These are phyloP conservation scores for Phlebopus sp. DNA, from an alignment of 1,284 basidiomycete species.

Conservation along the genomic window DNA sequence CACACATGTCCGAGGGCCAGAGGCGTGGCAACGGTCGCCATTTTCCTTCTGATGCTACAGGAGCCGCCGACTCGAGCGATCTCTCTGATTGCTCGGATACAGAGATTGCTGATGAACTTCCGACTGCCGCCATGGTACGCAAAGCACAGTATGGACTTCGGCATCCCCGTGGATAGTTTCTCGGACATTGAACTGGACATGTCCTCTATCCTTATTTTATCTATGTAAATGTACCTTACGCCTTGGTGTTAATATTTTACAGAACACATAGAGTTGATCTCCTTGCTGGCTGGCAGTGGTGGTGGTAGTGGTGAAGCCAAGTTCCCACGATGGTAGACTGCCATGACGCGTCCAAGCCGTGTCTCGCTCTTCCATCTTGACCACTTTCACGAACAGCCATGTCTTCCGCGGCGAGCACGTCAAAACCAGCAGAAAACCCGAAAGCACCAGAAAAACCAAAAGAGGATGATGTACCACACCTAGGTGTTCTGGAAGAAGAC, in stretches of 20 bases:
- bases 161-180: conserved; percentile 11
- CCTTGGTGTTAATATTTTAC: conserved; percentile 2
- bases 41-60: conserved; percentile 24
- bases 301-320: background rate
- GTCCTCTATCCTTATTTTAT: conserved; percentile 33
- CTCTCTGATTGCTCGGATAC: conserved; percentile 25
- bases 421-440: conserved; percentile 35
- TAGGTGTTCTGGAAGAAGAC: conserved; percentile 79
- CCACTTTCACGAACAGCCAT: conserved; percentile 9
- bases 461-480: conserved; percentile 44
- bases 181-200: conserved; percentile 11
- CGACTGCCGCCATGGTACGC: conserved; percentile 13
- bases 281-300: no score
- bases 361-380: background rate
- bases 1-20: conserved; percentile 13
- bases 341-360: conserved; percentile 17
- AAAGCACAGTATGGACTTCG: conserved; percentile 16
- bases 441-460: conserved; percentile 37
- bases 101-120: conserved; percentile 27
- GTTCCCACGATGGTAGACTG: conserved; percentile 21
- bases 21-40: conserved; percentile 19
- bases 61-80: conserved; percentile 18
- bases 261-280: background rate
- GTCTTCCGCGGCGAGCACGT: conserved; percentile 35
- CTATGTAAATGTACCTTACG: conserved; percentile 22